Evolutionary conservation across 768 basidiomycete species (phyloP).

Genomic region (Lepiota subincarnata): DNA sequence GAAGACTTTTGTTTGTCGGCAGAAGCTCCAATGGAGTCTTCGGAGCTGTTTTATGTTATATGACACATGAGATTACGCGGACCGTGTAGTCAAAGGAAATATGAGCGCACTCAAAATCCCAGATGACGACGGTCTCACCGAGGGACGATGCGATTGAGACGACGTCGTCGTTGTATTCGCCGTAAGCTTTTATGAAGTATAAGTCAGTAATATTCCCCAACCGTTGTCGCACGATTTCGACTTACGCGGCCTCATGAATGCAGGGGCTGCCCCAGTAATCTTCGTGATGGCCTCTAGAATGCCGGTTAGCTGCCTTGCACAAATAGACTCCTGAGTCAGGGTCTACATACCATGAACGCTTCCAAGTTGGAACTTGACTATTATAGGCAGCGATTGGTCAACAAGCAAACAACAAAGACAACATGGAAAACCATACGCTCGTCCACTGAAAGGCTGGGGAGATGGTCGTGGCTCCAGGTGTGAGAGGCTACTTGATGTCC

Average conservation of each 20-base stretch:
- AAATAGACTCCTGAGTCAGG: neutral
- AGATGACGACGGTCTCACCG: constrained; percentile 24
- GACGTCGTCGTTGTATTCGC: constrained; percentile 31
- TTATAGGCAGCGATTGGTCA: neutral
- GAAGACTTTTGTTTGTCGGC: constrained; percentile 21
- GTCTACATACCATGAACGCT: constrained; percentile 15
- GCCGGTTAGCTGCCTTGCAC: neutral
- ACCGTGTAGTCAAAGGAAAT: neutral
- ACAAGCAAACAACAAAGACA: neutral
- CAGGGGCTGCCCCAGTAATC: constrained; percentile 29
- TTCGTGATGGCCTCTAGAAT: constrained; percentile 21
- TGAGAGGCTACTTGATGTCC: constrained; percentile 34
- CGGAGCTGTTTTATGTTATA: constrained; percentile 22
- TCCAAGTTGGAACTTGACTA: constrained; percentile 21
- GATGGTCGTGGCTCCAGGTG: constrained; percentile 30
- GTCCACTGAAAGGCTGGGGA: constrained; percentile 25
- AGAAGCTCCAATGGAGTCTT: constrained; percentile 31
- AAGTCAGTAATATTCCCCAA: neutral
- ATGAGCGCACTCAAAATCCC: constrained; percentile 32
- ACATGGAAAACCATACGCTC: constrained; percentile 18
- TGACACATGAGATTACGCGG: neutral
- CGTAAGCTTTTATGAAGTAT: constrained; percentile 26
- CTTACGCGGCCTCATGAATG: constrained; percentile 35
- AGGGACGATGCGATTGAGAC: constrained; percentile 18
- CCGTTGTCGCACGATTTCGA: neutral